Evolutionary conservation across 805 yeast genomes (phyloP).

Genomic region (Pichia thaimueangensis): DNA sequence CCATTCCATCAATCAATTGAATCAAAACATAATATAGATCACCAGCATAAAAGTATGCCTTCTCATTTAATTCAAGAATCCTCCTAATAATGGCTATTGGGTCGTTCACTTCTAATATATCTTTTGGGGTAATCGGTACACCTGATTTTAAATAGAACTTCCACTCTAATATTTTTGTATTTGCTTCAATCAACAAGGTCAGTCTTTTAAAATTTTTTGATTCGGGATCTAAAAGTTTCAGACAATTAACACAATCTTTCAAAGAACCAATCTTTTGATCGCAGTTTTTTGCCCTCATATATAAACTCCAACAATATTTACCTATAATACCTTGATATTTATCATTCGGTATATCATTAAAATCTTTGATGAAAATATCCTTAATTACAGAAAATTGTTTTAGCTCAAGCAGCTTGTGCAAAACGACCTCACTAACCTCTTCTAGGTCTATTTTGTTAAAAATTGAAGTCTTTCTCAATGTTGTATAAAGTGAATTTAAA

Average conservation of each 20-base stretch:
- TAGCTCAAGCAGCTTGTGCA: conserved; percentile 19
- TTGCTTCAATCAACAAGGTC: conserved; percentile 19
- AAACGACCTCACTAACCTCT: conserved; percentile 20
- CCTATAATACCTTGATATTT: conserved; percentile 12
- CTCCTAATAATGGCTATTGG: conserved; percentile 22
- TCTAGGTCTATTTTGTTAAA: conserved; percentile 21
- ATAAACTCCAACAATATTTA: conserved; percentile 23
- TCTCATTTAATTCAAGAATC: conserved; percentile 48
- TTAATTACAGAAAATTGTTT: conserved; percentile 18
- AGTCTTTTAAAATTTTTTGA: conserved; percentile 9
- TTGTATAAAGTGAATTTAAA: conserved; percentile 26
- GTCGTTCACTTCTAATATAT: conserved; percentile 20
- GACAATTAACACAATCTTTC: conserved; percentile 19
- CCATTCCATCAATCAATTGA: conserved; percentile 37
- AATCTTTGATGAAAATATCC: conserved; percentile 15
- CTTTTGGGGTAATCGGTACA: conserved; percentile 27
- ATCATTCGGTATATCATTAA: conserved; percentile 16
- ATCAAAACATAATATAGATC: conserved; percentile 36
- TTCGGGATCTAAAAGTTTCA: conserved; percentile 13
- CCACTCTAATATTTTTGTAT: conserved; percentile 22
- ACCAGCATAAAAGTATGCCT: conserved; percentile 40
- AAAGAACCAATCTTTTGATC: conserved; percentile 24
- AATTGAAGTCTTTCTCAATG: conserved; percentile 20
- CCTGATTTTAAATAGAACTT: conserved; percentile 26
- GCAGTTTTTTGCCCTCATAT: conserved; percentile 26